phyloP scores from a whole-genome alignment of 1,284 basidiomycete species.

The Thecaphora frezii region DNA sequence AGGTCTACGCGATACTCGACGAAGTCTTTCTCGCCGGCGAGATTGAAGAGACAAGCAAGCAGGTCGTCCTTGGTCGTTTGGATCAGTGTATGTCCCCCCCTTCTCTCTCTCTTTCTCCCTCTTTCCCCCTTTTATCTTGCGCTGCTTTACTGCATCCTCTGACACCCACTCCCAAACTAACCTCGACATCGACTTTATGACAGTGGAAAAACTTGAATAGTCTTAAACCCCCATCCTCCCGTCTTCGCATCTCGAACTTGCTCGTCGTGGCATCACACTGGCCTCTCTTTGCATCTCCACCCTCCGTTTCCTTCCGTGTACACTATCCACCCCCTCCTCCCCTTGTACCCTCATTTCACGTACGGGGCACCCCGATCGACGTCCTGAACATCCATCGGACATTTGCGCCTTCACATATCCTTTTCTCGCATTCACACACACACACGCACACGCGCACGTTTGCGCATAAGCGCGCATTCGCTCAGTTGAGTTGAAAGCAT shows the following conservation, averaged over 20 bases:
- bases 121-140: not conserved
- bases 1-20: conserved; percentile 96
- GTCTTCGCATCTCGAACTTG: not conserved
- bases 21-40: conserved; percentile 99
- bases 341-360: no score
- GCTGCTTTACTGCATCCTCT: not conserved
- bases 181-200: no score
- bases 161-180: no score
- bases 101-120: not conserved
- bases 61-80: conserved; percentile 83
- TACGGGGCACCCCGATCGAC: no score
- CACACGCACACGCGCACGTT: not conserved
- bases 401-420: no score
- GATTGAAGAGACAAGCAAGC: conserved; percentile 95
- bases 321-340: no score
- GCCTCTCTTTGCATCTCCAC: not conserved
- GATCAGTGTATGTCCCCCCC: conserved; percentile 62
- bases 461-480: no score
- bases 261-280: conserved; percentile 13
- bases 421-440: no score
- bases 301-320: no score
- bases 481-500: no score
- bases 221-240: not conserved
- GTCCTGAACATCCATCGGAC: no score
- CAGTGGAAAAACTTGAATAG: conserved; percentile 35